Conservation (phyloP, 2,329 filamentous ascomycete species). For the Exserohilum rostratum region DNA sequence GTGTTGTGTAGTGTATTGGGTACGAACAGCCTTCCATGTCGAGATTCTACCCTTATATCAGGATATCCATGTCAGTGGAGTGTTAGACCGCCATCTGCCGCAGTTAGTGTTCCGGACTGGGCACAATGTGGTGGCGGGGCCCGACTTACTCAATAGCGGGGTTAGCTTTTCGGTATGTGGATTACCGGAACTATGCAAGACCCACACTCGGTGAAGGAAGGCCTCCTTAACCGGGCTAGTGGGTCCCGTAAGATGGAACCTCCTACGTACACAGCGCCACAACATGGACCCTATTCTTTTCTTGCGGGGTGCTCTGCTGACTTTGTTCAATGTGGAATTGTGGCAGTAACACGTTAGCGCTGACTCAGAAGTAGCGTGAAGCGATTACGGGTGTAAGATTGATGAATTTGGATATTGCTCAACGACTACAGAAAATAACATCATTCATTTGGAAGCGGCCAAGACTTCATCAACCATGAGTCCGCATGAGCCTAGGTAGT, state of each 20-base stretch:
- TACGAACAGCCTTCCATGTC: conserved; percentile 12
- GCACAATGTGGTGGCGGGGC: conserved; percentile 44
- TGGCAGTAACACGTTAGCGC: background rate
- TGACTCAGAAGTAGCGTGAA: conserved; percentile 14
- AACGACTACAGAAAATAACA: background rate
- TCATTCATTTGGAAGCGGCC: conserved; percentile 33
- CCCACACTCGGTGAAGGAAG: conserved; percentile 19
- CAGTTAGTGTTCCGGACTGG: conserved; percentile 35
- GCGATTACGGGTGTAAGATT: background rate
- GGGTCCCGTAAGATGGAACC: conserved; percentile 16
- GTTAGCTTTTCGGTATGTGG: conserved; percentile 25
- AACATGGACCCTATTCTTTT: conserved; percentile 12
- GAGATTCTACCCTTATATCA: conserved; percentile 37
- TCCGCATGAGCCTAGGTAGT: conserved; percentile 51
- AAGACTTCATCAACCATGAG: conserved; percentile 47
- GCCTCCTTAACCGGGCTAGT: conserved; percentile 25
- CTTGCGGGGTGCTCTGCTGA: conserved; percentile 17
- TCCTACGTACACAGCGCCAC: conserved; percentile 9
- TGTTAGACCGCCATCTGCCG: conserved; percentile 37
- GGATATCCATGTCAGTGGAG: conserved; percentile 24
- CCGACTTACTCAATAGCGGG: conserved; percentile 33
- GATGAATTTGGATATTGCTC: background rate
- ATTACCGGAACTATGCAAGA: conserved; percentile 21
- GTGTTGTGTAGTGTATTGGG: background rate
- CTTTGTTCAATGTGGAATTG: background rate